Evolutionary conservation across 192 early-diverging fungal genomes (phyloP).

Genomic region (Gryganskiella cystojenkinii): DNA sequence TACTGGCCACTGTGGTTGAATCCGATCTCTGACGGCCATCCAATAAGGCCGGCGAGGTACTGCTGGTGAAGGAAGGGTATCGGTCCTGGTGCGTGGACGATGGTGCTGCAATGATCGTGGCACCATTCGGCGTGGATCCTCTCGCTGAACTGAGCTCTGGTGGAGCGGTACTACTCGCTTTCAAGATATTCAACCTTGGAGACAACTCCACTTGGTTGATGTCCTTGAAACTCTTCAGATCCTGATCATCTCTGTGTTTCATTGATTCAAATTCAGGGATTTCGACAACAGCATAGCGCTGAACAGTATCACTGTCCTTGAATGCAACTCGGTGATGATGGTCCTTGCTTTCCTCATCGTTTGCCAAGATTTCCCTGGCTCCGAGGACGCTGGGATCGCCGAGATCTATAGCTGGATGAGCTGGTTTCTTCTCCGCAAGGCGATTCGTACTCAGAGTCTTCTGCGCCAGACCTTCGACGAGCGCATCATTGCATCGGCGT

Average conservation of each 20-base stretch:
- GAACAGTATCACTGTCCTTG: neutral
- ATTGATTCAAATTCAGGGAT: slow-evolving; percentile 26
- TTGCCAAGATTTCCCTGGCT: slow-evolving; percentile 9
- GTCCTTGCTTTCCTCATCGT: neutral
- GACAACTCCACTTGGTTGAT: slow-evolving; percentile 7
- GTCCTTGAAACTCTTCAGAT: slow-evolving; percentile 10
- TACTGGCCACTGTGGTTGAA: slow-evolving; percentile 3
- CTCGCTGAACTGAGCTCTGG: slow-evolving; percentile 8
- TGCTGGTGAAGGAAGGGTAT: slow-evolving; percentile 26
- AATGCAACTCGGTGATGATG: neutral
- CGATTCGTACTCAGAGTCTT: too few relatives aligned
- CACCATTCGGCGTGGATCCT: neutral
- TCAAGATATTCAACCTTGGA: slow-evolving; percentile 13
- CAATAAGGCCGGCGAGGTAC: slow-evolving; percentile 15
- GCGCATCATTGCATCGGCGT: slow-evolving; percentile 4
- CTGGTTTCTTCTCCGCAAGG: neutral
- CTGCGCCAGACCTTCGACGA: too few relatives aligned
- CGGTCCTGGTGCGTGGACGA: slow-evolving; percentile 23
- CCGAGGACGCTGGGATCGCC: slow-evolving; percentile 12
- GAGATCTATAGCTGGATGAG: neutral
- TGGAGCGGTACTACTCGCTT: slow-evolving; percentile 12
- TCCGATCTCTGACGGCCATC: neutral
- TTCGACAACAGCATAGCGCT: slow-evolving; percentile 26
- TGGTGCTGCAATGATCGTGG: neutral
- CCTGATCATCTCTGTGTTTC: slow-evolving; percentile 8